phyloP scores from a whole-genome alignment of 352 stramenopile genomes.

The Phytophthora boehmeriae region DNA sequence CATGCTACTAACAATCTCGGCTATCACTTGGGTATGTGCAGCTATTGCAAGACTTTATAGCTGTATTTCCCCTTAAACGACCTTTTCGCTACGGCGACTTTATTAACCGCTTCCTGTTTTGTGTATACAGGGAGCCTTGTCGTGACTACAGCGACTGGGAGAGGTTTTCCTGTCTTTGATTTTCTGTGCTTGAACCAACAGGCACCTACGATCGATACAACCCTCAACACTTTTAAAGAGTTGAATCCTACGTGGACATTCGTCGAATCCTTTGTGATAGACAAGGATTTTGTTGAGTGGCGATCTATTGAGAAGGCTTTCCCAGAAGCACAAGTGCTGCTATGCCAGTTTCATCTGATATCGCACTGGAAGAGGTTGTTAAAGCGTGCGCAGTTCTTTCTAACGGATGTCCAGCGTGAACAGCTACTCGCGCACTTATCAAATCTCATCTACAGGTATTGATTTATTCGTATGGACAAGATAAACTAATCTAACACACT shows the following conservation, averaged over 20 bases:
- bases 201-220: constrained; percentile 12
- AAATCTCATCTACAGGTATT: constrained; percentile 20
- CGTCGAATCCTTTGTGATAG: constrained; percentile 14
- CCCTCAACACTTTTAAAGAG: constrained; percentile 23
- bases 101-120: background rate
- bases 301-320: constrained; percentile 15
- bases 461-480: background rate
- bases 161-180: constrained; percentile 24
- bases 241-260: constrained; percentile 12
- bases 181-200: constrained; percentile 26
- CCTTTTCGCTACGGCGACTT: background rate
- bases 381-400: constrained; percentile 6
- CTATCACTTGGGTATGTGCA: background rate
- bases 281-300: constrained; percentile 36
- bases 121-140: constrained; percentile 21
- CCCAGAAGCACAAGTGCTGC: background rate
- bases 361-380: constrained; percentile 24
- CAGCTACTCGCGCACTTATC: background rate
- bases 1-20: background rate
- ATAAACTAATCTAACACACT: background rate
- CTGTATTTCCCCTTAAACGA: background rate
- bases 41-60: background rate
- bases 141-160: constrained; percentile 16
- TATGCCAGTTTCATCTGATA: constrained; percentile 4
- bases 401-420: constrained; percentile 23